These are phyloP conservation scores for Aspergillus kassunensis DNA, from an alignment of 495 filamentous ascomycete genomes.

Conservation along the genomic window DNA sequence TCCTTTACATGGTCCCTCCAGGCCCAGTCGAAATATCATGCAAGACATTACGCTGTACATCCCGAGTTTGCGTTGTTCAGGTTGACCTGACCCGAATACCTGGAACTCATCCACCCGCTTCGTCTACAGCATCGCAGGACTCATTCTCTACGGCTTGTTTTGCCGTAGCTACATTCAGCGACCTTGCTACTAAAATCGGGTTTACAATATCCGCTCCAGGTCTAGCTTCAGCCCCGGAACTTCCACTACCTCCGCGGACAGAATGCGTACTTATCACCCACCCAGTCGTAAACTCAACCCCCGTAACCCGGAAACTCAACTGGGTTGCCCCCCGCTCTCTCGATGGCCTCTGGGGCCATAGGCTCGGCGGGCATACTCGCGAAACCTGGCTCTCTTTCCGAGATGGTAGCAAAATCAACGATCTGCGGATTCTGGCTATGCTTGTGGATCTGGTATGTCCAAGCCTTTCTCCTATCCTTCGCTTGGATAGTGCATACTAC, in stretches of 20 bases:
- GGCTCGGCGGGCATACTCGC: slow-evolving; percentile 20
- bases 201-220: slow-evolving; percentile 9
- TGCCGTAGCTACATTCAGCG: slow-evolving; percentile 17
- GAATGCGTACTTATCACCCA: slow-evolving; percentile 22
- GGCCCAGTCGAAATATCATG: slow-evolving; percentile 15
- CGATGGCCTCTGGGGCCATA: slow-evolving; percentile 21
- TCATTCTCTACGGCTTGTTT: slow-evolving; percentile 1
- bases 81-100: slow-evolving; percentile 9
- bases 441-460: slow-evolving; percentile 20
- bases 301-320: slow-evolving; percentile 20
- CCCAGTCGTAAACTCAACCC: slow-evolving; percentile 22
- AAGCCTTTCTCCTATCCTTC: no score
- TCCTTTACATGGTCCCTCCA: slow-evolving; percentile 18
- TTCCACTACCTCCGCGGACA: slow-evolving; percentile 12
- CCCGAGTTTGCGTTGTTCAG: slow-evolving; percentile 19
- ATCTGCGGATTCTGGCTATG: slow-evolving; percentile 17
- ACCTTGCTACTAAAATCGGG: slow-evolving; percentile 17
- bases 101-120: no score
- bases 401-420: slow-evolving; percentile 18
- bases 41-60: slow-evolving; percentile 11
- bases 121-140: neutral
- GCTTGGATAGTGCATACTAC: no score
- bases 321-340: slow-evolving; percentile 18
- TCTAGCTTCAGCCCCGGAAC: slow-evolving; percentile 4
- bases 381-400: slow-evolving; percentile 24